Evolutionary conservation across 805 yeast genomes (phyloP).

Genomic region (Wickerhamomyces bisporus): DNA sequence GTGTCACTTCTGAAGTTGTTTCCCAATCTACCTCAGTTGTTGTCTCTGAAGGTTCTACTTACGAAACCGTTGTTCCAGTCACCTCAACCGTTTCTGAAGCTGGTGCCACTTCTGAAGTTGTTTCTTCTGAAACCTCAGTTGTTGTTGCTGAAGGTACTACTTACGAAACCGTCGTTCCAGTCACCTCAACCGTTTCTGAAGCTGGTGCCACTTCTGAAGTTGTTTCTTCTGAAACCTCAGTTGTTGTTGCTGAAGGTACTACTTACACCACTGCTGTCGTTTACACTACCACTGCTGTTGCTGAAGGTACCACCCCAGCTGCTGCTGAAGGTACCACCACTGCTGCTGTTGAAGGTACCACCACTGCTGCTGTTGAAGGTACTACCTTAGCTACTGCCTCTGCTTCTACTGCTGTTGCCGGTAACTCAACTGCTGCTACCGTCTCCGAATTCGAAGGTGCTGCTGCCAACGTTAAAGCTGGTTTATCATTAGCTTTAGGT

Average conservation of each 20-base stretch:
- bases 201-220: conserved; percentile 1
- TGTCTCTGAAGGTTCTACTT: conserved; percentile 8
- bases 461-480: conserved; percentile 20
- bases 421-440: conserved; percentile 4
- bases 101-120: conserved; percentile 1
- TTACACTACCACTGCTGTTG: background rate
- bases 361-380: conserved; percentile 1
- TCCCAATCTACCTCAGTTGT: conserved; percentile 1
- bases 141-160: conserved; percentile 4
- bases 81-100: conserved; percentile 12
- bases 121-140: conserved; percentile 4
- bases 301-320: conserved; percentile 6
- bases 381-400: conserved; percentile 1
- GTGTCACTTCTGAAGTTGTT: conserved; percentile 6
- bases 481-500: conserved; percentile 24
- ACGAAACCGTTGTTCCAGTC: conserved; percentile 6
- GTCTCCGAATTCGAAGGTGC: conserved; percentile 15
- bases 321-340: conserved; percentile 2
- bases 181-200: too few species aligned
- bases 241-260: background rate
- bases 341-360: conserved; percentile 1
- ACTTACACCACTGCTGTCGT: background rate
- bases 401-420: conserved; percentile 1
- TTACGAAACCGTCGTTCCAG: background rate
- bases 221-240: conserved; percentile 1